Base-by-base conservation (phyloP, 2,329 filamentous ascomycete genomes). In the Phoma herbarum region DNA sequence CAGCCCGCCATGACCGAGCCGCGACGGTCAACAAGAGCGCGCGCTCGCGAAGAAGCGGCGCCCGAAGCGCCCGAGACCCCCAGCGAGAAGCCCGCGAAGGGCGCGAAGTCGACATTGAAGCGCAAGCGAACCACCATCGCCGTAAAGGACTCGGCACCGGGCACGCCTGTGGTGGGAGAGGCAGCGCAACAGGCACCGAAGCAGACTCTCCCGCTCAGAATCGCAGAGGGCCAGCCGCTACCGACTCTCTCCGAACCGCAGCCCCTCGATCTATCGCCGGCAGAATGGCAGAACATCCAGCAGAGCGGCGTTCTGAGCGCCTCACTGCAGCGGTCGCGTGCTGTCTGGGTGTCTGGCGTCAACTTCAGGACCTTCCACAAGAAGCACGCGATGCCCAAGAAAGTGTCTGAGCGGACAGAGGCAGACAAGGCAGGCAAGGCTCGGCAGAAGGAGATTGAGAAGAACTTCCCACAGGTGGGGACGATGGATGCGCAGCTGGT, bases 271-370 rank as follows among this genome's bases (percentile, higher is more conserved):
- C 80, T 93, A 7, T 79, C 88, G 0, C 71, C 78, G 4, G 85
- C 84, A 63, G 89, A 92, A 14, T 94, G 88, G 70, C 91, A 93
- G 77, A 86, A 86, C 23, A 83, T 93, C 39, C 85, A 87, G 56
- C 89, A 92, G 73, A 92, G 91, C 77, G 90, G 89, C 65, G 90
- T 94, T 20, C 81, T 94, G 57, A 83, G 85, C 68, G 89, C 93
- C 66, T 92, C 91, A 2, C 82, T 95, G 25, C 79, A 85, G 48
- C 85, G 90, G 70, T 95, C 91, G 69, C 88, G 90, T 59, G 83
- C 88, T 20, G 69, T 72, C 59, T 78, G 76, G 76, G 65, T 74
- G 6, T 76, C 73, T 0, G 75, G 74, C 41, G 65, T 68, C 50
- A 75, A 77, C 60, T 78, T 78, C 66, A 66, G 75, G 51, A 70